A percentile compares a stretch with the other conserved stretches of the same genome.
phyloP scores from a whole-genome alignment of 1,139 yeast species.

The Suhomyces ambrosiae region DNA sequence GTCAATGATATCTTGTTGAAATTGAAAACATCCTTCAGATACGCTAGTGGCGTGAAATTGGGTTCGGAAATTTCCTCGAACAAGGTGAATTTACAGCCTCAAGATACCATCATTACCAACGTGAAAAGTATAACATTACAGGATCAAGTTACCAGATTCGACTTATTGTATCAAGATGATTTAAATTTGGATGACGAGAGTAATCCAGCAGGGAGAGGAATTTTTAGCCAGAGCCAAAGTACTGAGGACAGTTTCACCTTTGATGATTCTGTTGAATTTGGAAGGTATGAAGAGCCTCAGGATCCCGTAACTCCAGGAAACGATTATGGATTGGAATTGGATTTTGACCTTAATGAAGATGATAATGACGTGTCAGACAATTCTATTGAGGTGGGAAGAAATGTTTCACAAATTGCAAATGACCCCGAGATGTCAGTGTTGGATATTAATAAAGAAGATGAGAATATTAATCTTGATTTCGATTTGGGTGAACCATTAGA shows the following conservation, averaged over 20 bases:
- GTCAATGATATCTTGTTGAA: conserved; percentile 76
- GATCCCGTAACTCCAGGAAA: conserved; percentile 28
- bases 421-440: conserved; percentile 35
- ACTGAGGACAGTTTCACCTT: conserved; percentile 24
- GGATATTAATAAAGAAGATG: conserved; percentile 23
- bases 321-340: conserved; percentile 57
- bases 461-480: conserved; percentile 12
- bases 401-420: conserved; percentile 25
- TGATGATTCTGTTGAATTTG: conserved; percentile 61
- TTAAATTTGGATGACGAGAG: conserved; percentile 54
- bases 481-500: conserved; percentile 32
- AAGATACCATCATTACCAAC: conserved; percentile 53
- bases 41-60: conserved; percentile 38
- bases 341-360: conserved; percentile 40
- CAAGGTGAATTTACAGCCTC: conserved; percentile 48
- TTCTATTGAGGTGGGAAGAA: conserved; percentile 51
- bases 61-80: conserved; percentile 30
- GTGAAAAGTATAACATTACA: conserved; percentile 61
- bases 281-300: conserved; percentile 39
- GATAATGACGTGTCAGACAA: conserved; percentile 8
- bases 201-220: conserved; percentile 13
- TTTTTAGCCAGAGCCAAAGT: conserved; percentile 17
- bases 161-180: conserved; percentile 67
- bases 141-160: conserved; percentile 80
- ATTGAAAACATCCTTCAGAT: conserved; percentile 69